Base-by-base conservation (phyloP, 345 rosid species). In the Geranium rotundifolium region DNA sequence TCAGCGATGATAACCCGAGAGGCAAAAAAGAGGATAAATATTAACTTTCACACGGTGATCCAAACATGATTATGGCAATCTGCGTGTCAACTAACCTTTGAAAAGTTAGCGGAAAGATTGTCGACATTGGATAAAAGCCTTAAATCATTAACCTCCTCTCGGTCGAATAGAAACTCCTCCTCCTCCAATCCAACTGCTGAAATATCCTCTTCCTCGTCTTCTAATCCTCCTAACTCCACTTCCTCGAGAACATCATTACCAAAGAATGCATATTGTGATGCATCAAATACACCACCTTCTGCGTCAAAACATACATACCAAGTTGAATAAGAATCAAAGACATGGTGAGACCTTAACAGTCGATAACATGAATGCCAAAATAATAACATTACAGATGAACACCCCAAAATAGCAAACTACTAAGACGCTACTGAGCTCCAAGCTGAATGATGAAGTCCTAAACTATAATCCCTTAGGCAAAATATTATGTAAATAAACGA, bases 201-300 rank as follows among this genome's bases (percentile, higher is more conserved):
- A 60, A 71, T 64, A 29, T 64, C 77, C 59, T 72, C 93, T 58
- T 79, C 97, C 10, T 81, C 99, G n/a, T 93, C 99, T 31, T 90
- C 99, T 65, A 93, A 74, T 56, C 99, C 99, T 23, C 97, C 99
- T 60, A 93, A 73, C 82, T 93, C 99, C 67, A 93, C 87, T 79
- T 90, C 99, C 81, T 90, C 96, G 0, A 83, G 82, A 37, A 73
- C 88, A 74, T 93, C 89, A 46, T 83, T 79, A 65, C 99, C 99
- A 60, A 93, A 93, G 72, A 93, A 93, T 18, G 96, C 99, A 80
- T 93, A 93, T 67, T 93, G 97, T 6, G 99, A 90, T 63, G 99
- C 95, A 75, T 93, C 99, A 76, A 90, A 93, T 74, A 85, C 77
- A 29, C 90, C 52, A 66, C 6, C 70, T 65, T 68, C 95, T 81